Base-by-base conservation (phyloP, 1,139 yeast genomes). In the Blastobotrys ciferrii region DNA sequence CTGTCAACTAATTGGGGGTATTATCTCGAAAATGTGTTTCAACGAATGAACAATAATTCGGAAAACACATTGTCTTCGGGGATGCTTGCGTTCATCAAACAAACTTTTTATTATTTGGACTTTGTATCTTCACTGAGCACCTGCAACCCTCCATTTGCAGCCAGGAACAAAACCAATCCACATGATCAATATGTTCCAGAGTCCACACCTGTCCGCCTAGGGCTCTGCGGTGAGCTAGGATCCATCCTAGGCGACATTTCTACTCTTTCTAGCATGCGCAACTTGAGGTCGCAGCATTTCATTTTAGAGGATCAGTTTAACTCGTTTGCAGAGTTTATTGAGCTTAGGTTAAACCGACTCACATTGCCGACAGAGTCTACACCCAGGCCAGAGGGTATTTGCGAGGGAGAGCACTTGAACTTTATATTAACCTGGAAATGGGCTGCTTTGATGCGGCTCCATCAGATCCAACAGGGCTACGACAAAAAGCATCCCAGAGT, bases 191-290 rank as follows among this genome's bases (percentile, higher is more conserved):
- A 36, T 19, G 30, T 4, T 18, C 28, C 40, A n/a, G 40, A 13
- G 6, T 17, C 11, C 7, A 18, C 40, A n/a, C 28, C 40, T 12
- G 40, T 36, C 15, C 18, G 40, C 6, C 19, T 36, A 18, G 40
- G 40, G 3, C 40, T 36, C 28, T 36, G 40, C 14, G 40, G 40
- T 19, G 40, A 36, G 12, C 28, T 36, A 4, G 40, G 40, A 19
- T 36, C 40, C 6, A 36, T 36, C 18, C 40, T 36, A 2, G 40
- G 40, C 14, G 40, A 36, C 40, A 36, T 36, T 36, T 36, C 40
- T 7, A 36, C 40, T 5, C 14, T 36, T 7, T 36, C 40, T 7
- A 36, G 40, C 14, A 36, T 36, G 40, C 4, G 40, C 3, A 23
- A 19, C 12, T 14, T 36, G 9, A 19, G 40, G 17, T 36, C 40